These are phyloP conservation scores for Lichtheimia ornata DNA, from an alignment of 371 early-diverging fungal species.

Conservation along the genomic window DNA sequence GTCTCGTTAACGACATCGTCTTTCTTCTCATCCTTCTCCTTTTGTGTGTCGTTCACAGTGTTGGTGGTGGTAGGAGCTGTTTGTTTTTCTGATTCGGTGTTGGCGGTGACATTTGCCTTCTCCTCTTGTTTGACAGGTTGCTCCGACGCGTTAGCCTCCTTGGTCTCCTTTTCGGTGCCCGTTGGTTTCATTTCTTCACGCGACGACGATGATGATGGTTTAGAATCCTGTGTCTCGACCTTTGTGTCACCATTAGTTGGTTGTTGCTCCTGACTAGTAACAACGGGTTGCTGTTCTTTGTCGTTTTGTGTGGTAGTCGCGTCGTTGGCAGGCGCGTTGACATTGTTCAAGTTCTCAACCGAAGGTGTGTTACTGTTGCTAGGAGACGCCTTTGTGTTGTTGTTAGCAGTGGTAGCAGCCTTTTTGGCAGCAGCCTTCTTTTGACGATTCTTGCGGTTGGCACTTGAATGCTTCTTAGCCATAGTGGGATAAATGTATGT, in stretches of 20 bases:
- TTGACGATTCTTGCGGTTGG: slow-evolving; percentile 1
- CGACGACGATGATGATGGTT: no score
- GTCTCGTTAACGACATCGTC: no score
- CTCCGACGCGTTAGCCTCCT: no score
- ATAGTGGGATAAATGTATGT: not conserved
- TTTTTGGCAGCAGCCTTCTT: slow-evolving; percentile 2
- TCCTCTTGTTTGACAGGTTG: no score
- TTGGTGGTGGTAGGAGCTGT: no score
- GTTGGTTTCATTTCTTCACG: no score
- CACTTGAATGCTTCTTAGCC: not conserved
- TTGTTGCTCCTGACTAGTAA: not conserved
- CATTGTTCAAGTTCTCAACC: not conserved
- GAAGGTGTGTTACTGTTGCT: no score
- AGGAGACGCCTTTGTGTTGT: not conserved
- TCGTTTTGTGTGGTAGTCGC: not conserved
- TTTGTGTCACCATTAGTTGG: not conserved
- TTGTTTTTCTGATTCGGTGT: no score
- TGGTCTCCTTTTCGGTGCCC: no score
- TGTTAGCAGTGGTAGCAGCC: not conserved
- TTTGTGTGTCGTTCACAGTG: no score
- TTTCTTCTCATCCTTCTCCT: no score
- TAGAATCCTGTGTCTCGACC: not conserved
- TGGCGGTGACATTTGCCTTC: no score
- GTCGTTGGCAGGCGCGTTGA: not conserved
- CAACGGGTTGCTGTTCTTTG: not conserved